Percentiles rank a stretch among this genome's conserved stretches.
Evolutionary conservation across 257 asterid genomes (phyloP).

Genomic region (Ballota nigra): DNA sequence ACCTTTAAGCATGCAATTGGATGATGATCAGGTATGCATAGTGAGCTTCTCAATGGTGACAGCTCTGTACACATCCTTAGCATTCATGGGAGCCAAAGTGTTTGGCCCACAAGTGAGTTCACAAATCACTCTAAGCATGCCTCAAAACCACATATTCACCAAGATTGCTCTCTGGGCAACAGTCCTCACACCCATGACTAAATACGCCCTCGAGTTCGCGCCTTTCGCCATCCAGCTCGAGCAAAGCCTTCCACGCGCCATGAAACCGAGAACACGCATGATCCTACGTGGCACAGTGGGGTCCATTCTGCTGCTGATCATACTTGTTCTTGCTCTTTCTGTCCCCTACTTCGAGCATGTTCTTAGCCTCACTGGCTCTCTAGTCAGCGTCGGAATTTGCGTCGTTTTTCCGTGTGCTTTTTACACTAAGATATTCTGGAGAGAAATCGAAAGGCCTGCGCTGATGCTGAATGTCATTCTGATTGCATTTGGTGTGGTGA

Average conservation of each 20-base stretch:
- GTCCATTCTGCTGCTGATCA: constrained; percentile 44
- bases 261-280: constrained; percentile 47
- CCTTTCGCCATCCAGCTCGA: constrained; percentile 72
- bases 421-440: constrained; percentile 59
- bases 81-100: constrained; percentile 70
- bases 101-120: constrained; percentile 65
- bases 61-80: constrained; percentile 46
- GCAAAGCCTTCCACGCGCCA: constrained; percentile 37
- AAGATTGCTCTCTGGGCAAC: constrained; percentile 80
- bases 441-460: constrained; percentile 27
- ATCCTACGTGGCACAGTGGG: constrained; percentile 54
- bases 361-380: constrained; percentile 72
- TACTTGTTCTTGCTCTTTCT: constrained; percentile 55
- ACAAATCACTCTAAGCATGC: constrained; percentile 76
- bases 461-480: constrained; percentile 43
- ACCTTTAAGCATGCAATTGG: not conserved
- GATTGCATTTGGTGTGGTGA: constrained; percentile 36
- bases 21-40: constrained; percentile 47
- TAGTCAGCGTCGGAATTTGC: constrained; percentile 64
- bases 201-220: constrained; percentile 67
- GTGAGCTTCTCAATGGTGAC: constrained; percentile 67
- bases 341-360: constrained; percentile 69
- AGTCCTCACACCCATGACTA: constrained; percentile 67
- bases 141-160: constrained; percentile 36
- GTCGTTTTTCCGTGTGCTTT: constrained; percentile 56